Evolutionary conservation across 78 protist genomes (phyloP).

Genomic region (Dictyostelium brefeldianum): DNA sequence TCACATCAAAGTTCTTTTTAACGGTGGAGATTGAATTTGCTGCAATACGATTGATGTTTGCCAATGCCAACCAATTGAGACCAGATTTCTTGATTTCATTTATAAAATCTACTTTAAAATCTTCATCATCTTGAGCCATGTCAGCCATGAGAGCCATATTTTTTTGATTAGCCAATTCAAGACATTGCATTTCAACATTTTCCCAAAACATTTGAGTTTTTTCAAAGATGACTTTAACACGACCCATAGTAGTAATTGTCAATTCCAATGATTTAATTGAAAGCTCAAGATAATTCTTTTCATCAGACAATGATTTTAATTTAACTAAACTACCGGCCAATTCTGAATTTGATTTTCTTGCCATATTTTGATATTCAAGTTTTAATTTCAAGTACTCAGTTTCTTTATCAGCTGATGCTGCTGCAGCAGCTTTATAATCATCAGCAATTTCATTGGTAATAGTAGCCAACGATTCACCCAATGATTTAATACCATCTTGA

Average conservation of each 20-base stretch:
- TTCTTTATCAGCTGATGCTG: not conserved
- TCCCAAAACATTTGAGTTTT: conserved; percentile 11
- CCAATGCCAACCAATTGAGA: conserved; percentile 7
- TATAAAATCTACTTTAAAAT: not conserved
- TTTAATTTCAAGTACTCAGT: not conserved
- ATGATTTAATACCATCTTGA: not conserved
- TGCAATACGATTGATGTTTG: not conserved
- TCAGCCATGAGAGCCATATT: not conserved
- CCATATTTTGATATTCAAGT: conserved; percentile 11
- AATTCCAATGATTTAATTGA: conserved; percentile 8
- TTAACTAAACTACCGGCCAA: not conserved
- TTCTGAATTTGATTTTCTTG: conserved; percentile 16
- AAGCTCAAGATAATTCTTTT: not conserved
- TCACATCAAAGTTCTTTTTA: not conserved
- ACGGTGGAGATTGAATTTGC: not conserved
- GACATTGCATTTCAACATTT: not conserved
- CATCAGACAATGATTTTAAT: not conserved
- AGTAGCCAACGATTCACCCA: not conserved
- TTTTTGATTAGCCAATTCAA: not conserved
- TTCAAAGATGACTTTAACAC: not conserved
- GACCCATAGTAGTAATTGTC: not conserved
- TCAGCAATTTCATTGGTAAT: not conserved
- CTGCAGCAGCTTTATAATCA: not conserved
- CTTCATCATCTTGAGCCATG: not conserved
- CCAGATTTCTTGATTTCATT: not conserved